Evolutionary conservation across 495 filamentous ascomycete species (phyloP).

Genomic region (Talaromyces nanjingensis): DNA sequence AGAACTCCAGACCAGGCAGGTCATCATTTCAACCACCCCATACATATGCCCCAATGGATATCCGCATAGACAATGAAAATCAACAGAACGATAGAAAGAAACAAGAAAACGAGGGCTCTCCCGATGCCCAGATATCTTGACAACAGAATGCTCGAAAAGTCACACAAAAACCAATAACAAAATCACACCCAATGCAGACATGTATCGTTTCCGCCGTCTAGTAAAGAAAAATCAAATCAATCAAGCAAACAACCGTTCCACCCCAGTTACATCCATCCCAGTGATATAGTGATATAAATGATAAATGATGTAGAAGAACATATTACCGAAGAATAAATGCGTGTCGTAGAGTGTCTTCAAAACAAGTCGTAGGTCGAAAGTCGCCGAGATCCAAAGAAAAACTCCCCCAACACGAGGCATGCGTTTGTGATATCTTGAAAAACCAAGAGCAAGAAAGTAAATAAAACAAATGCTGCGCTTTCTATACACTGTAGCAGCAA

Average conservation of each 20-base stretch:
- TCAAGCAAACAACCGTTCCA: slow-evolving; percentile 28
- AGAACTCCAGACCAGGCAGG: slow-evolving; percentile 4
- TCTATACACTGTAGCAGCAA: slow-evolving; percentile 42
- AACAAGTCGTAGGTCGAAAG: slow-evolving; percentile 2
- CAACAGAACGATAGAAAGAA: slow-evolving; percentile 20
- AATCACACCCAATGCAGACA: slow-evolving; percentile 34
- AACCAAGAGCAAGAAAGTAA: slow-evolving; percentile 19
- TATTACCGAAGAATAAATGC: slow-evolving; percentile 7
- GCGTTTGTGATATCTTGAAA: slow-evolving; percentile 23
- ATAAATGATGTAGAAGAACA: slow-evolving; percentile 15
- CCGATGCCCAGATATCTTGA: slow-evolving; percentile 10
- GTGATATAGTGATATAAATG: slow-evolving; percentile 18
- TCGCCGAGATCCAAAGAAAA: slow-evolving; percentile 7
- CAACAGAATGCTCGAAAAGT: slow-evolving; percentile 18
- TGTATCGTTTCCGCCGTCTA: slow-evolving; percentile 51
- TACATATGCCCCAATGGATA: slow-evolving; percentile 35
- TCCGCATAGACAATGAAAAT: slow-evolving; percentile 28
- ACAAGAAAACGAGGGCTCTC: slow-evolving; percentile 11
- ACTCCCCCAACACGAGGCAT: slow-evolving; percentile 9
- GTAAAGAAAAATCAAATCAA: slow-evolving; percentile 25
- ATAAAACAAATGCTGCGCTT: slow-evolving; percentile 31
- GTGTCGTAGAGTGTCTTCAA: neutral
- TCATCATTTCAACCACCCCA: slow-evolving; percentile 28
- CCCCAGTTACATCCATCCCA: slow-evolving; percentile 24
- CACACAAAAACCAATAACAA: slow-evolving; percentile 16